Evolutionary conservation across 352 stramenopile genomes (phyloP).

Genomic region (Globisporangium radiosum): DNA sequence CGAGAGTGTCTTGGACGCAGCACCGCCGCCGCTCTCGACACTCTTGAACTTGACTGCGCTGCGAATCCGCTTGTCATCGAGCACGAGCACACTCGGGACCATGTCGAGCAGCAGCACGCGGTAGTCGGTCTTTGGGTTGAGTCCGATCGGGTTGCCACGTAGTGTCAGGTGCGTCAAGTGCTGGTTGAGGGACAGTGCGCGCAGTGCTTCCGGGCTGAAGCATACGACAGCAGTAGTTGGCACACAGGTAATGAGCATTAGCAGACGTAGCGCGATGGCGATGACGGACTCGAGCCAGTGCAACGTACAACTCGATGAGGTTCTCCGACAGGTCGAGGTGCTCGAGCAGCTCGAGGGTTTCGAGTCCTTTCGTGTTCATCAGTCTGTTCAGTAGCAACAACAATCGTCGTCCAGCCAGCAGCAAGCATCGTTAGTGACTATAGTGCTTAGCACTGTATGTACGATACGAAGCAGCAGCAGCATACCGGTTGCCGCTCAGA

Average conservation of each 20-base stretch:
- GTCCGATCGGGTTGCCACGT: conserved; percentile 58
- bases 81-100: conserved; percentile 61
- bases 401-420: background rate
- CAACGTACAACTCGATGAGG: conserved; percentile 62
- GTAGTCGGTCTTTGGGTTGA: conserved; percentile 43
- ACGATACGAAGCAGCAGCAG: background rate
- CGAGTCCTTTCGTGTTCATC: conserved; percentile 55
- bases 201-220: conserved; percentile 50
- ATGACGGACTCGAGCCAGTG: too few relatives aligned
- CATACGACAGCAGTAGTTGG: background rate
- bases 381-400: conserved; percentile 17
- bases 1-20: conserved; percentile 53
- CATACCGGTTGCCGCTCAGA: conserved; percentile 62
- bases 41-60: conserved; percentile 35
- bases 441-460: too few relatives aligned
- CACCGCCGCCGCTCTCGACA: conserved; percentile 10
- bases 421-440: background rate
- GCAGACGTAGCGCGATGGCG: background rate
- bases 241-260: background rate
- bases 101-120: conserved; percentile 68
- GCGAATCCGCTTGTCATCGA: conserved; percentile 75
- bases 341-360: conserved; percentile 54
- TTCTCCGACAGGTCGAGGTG: conserved; percentile 69
- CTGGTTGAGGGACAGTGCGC: conserved; percentile 55
- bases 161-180: conserved; percentile 63